Evolutionary conservation across 23 red algal species (phyloP).

Genomic region (Chondrus crispus): DNA sequence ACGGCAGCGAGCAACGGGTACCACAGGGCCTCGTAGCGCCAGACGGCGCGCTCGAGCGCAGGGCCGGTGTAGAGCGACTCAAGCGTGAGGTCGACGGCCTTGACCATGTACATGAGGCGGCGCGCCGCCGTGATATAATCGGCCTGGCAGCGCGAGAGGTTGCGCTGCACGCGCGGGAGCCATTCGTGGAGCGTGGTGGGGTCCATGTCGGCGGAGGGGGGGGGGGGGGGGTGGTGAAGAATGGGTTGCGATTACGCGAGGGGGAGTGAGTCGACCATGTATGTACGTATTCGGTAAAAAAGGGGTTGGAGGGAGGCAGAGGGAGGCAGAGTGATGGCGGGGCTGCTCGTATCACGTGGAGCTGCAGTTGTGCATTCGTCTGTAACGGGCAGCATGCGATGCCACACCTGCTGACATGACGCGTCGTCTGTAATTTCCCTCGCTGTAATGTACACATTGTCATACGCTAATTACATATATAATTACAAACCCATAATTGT

Average conservation of each 20-base stretch:
- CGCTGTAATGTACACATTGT: too few species aligned
- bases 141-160: constrained; percentile 51
- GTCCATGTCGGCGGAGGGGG: not conserved
- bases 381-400: too few species aligned
- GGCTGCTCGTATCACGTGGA: too few species aligned
- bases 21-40: constrained; percentile 79
- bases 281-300: not conserved
- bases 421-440: too few species aligned
- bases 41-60: constrained; percentile 56
- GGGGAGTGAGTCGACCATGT: not conserved
- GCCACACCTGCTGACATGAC: too few species aligned
- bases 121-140: constrained; percentile 56
- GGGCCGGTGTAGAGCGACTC: constrained; percentile 69
- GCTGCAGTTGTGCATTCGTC: too few species aligned
- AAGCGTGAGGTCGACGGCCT: constrained; percentile 67
- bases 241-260: not conserved
- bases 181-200: not conserved
- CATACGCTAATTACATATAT: too few species aligned
- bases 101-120: constrained; percentile 55
- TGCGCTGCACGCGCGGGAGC: constrained; percentile 52
- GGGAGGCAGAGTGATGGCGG: too few species aligned
- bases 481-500: too few species aligned
- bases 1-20: constrained; percentile 58
- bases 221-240: not conserved
- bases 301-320: not conserved